phyloP scores from a whole-genome alignment of 1,139 yeast species.

The Candida dubliniensis region DNA sequence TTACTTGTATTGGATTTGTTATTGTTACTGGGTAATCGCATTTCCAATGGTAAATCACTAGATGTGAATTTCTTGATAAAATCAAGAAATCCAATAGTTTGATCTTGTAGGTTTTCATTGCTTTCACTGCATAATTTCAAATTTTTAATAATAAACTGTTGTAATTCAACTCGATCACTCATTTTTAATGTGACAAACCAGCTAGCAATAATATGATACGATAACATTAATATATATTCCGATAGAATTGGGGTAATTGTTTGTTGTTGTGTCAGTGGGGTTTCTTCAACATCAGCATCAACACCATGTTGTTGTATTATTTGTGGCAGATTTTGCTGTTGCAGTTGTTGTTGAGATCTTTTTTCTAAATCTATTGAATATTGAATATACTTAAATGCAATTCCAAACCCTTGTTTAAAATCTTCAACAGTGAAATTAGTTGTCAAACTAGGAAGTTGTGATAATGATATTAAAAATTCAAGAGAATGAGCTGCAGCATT shows the following conservation, averaged over 20 bases:
- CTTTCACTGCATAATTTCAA: slow-evolving; percentile 42
- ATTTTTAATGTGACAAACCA: slow-evolving; percentile 72
- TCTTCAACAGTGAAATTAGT: slow-evolving; percentile 77
- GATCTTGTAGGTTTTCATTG: slow-evolving; percentile 42
- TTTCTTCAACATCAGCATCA: slow-evolving; percentile 40
- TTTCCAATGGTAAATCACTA: slow-evolving; percentile 59
- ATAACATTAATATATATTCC: slow-evolving; percentile 60
- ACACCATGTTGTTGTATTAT: slow-evolving; percentile 37
- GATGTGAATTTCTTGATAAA: slow-evolving; percentile 66
- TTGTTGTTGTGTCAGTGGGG: slow-evolving; percentile 50
- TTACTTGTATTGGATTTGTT: slow-evolving; percentile 17
- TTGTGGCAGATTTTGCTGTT: slow-evolving; percentile 1
- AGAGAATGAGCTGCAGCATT: slow-evolving; percentile 72
- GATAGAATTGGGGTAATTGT: slow-evolving; percentile 51
- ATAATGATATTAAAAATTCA: slow-evolving; percentile 68
- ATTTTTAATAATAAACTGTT: slow-evolving; percentile 63
- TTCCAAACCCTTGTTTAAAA: slow-evolving; percentile 76
- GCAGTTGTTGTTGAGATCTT: slow-evolving; percentile 13
- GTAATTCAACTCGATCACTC: slow-evolving; percentile 56
- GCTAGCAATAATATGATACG: slow-evolving; percentile 66
- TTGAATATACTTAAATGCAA: slow-evolving; percentile 77
- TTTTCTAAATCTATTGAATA: slow-evolving; percentile 57
- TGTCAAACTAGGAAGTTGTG: slow-evolving; percentile 66
- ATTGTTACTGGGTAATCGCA: slow-evolving; percentile 24
- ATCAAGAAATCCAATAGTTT: slow-evolving; percentile 66